Percentiles rank a stretch among this genome's conserved stretches.
These are phyloP conservation scores for Sarcomyxa edulis DNA, from an alignment of 768 basidiomycete species.

Conservation along the genomic window DNA sequence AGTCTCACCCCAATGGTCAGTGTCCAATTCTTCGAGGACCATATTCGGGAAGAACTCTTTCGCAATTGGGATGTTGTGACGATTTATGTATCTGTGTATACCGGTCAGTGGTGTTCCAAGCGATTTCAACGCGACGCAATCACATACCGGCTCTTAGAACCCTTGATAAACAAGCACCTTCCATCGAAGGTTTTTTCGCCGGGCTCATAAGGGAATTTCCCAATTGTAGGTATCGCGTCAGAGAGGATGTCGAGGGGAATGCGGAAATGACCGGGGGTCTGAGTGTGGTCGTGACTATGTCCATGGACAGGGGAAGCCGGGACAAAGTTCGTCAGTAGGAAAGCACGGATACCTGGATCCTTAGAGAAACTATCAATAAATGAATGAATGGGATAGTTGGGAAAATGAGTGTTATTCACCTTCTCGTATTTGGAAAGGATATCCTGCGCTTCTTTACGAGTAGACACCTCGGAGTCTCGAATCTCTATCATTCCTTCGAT, in stretches of 20 bases:
- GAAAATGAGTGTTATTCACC: too few species aligned
- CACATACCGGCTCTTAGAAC: conserved; percentile 65
- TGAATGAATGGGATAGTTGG: too few species aligned
- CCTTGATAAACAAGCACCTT: conserved; percentile 71
- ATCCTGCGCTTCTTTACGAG: conserved; percentile 65
- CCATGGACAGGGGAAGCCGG: conserved; percentile 23
- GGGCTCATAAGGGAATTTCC: conserved; percentile 70
- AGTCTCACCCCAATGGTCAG: conserved; percentile 82
- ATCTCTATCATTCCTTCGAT: conserved; percentile 71
- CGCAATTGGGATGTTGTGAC: conserved; percentile 56
- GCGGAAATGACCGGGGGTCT: conserved; percentile 50
- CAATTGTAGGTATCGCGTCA: conserved; percentile 59
- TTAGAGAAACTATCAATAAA: conserved; percentile 18
- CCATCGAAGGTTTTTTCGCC: conserved; percentile 51
- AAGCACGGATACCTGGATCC: conserved; percentile 73
- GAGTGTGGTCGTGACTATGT: too few species aligned
- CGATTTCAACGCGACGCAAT: background rate
- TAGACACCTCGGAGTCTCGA: conserved; percentile 49
- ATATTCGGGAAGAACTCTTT: conserved; percentile 71
- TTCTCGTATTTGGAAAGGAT: conserved; percentile 59
- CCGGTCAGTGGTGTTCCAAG: background rate
- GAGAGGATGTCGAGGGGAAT: conserved; percentile 68
- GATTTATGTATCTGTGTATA: conserved; percentile 64
- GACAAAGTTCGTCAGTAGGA: conserved; percentile 80
- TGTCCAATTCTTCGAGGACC: conserved; percentile 56